These are phyloP conservation scores for Sugiyamaella sp. DNA, from an alignment of 1,139 yeast genomes.

Conservation along the genomic window DNA sequence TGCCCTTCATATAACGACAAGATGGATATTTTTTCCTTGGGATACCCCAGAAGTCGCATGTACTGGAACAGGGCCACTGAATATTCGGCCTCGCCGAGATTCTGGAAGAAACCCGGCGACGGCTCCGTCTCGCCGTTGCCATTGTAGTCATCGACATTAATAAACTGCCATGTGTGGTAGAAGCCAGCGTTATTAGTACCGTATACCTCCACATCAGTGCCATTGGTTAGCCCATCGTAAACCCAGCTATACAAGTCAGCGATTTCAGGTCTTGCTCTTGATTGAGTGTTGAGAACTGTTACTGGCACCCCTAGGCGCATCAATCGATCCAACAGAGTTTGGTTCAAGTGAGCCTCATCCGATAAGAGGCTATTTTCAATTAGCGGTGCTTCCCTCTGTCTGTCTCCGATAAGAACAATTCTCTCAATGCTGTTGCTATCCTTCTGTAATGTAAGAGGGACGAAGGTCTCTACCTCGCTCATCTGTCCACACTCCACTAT, in stretches of 20 bases:
- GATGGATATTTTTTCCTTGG: slow-evolving; percentile 47
- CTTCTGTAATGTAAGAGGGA: slow-evolving; percentile 35
- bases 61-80: slow-evolving; percentile 53
- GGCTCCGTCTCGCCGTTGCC: slow-evolving; percentile 41
- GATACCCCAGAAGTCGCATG: slow-evolving; percentile 53
- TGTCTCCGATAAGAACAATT: slow-evolving; percentile 45
- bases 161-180: slow-evolving; percentile 43
- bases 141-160: slow-evolving; percentile 43
- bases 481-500: slow-evolving; percentile 44
- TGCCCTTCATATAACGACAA: slow-evolving; percentile 50
- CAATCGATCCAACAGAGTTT: slow-evolving; percentile 38
- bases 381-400: slow-evolving; percentile 35
- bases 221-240: slow-evolving; percentile 29
- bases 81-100: slow-evolving; percentile 59
- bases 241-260: slow-evolving; percentile 35
- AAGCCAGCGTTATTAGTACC: slow-evolving; percentile 50
- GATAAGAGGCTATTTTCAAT: slow-evolving; percentile 29
- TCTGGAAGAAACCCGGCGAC: slow-evolving; percentile 41
- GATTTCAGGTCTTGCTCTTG: slow-evolving; percentile 37
- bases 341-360: slow-evolving; percentile 30
- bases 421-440: slow-evolving; percentile 31
- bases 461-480: slow-evolving; percentile 42
- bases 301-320: slow-evolving; percentile 36
- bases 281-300: slow-evolving; percentile 34
- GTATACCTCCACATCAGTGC: slow-evolving; percentile 24